These are phyloP conservation scores for Neoboletus magnificus DNA, from an alignment of 768 basidiomycete species.

Conservation along the genomic window DNA sequence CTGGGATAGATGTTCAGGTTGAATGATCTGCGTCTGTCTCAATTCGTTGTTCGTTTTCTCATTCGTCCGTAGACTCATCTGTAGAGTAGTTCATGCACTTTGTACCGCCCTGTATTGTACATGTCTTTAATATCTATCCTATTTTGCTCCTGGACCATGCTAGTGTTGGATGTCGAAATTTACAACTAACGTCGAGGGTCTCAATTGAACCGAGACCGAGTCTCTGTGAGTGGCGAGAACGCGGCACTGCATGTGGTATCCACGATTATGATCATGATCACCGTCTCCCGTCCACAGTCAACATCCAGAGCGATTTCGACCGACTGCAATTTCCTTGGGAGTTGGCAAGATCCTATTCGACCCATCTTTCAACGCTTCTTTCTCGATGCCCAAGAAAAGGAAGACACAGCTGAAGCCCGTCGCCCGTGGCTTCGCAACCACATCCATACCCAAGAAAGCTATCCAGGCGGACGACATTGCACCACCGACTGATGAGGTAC, in stretches of 20 bases:
- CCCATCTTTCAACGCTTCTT: not conserved
- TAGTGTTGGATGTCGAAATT: not conserved
- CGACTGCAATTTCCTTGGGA: not conserved
- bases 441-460: constrained; percentile 77
- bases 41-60: constrained; percentile 11
- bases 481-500: constrained; percentile 7
- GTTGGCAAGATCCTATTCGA: not conserved
- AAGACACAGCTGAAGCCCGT: constrained; percentile 76
- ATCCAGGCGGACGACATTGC: constrained; percentile 31
- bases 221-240: not conserved
- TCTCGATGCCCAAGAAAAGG: constrained; percentile 76
- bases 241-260: not conserved
- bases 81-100: constrained; percentile 32
- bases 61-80: constrained; percentile 16
- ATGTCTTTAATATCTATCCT: constrained; percentile 27
- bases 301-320: not conserved
- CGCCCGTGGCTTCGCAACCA: constrained; percentile 75
- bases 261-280: constrained; percentile 1
- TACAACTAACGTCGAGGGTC: not conserved
- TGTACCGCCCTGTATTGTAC: constrained; percentile 30
- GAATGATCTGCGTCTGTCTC: constrained; percentile 20
- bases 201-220: too few species aligned
- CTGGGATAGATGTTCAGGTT: constrained; percentile 24
- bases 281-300: not conserved
- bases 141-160: not conserved